Base-by-base conservation (phyloP, 140 eudicot species). In the Flaveria floridana region DNA sequence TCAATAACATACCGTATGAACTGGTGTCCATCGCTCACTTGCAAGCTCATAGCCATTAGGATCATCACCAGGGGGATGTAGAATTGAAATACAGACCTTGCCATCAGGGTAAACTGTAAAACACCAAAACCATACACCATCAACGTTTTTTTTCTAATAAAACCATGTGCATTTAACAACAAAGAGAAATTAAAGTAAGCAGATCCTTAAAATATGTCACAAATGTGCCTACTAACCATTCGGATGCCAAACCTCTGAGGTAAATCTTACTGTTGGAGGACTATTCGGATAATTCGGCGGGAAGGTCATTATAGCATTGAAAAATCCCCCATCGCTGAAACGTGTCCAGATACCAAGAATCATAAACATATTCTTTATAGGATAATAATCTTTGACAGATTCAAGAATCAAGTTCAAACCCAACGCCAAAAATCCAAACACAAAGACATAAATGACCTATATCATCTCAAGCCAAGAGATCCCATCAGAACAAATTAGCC, bases 11-110 rank as follows among this genome's bases (percentile, higher is more conserved):
- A 94, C 99, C 87, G 99, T 94, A 82, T 94, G 99, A 73, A 94
- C 99, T 11, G 99, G 99, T n/a, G 94, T 81, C 99, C 99, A 94
- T 21, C 99, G 91, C 71, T 94, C 99, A 74, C 97, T 94, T 67
- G 99, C 97, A 67, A 90, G 91, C 86, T 94, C 99, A 76, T 94
- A 94, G 58, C 99, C 99, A 71, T 88, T 90, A 58, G 99, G 99
- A 76, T 94, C 99, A 55, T 94, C 99, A 59, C 99, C 99, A 39
- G 99, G 99, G 3, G 99, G 97, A 71, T 94, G 99, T 72, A 94
- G 99, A 68, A 94, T 94, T 58, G 99, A 94, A 50, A 94, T 90
- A 81, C 99, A 94, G 61, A 94, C 99, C 83, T 91, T 89, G 4
- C 99, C 99, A 51, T 94, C 99, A 59, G 89, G 44, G 57, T 91